A percentile compares a stretch with the other conserved stretches of the same genome.
Conservation (phyloP, 305 asterid species). For the Plantago coronopus region DNA sequence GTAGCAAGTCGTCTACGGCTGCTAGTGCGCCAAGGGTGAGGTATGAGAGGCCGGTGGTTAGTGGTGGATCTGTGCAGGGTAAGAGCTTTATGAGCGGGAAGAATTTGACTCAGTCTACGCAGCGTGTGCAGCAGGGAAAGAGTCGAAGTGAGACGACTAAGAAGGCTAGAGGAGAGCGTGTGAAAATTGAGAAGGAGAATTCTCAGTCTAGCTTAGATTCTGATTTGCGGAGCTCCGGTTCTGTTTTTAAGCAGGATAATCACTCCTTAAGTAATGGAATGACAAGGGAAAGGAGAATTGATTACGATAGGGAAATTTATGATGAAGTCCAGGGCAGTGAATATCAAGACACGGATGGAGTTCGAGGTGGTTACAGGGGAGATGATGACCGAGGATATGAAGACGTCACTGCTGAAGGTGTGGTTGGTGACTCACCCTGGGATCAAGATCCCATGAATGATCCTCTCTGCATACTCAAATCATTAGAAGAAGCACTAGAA, state of each 20-base stretch:
- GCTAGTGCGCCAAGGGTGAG: constrained; percentile 51
- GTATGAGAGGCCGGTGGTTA: constrained; percentile 35
- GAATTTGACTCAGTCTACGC: constrained; percentile 34
- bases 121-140: constrained; percentile 40
- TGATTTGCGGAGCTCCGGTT: constrained; percentile 74
- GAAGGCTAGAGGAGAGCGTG: constrained; percentile 63
- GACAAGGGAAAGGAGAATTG: constrained; percentile 35
- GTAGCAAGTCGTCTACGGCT: constrained; percentile 62
- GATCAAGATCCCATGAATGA: constrained; percentile 49
- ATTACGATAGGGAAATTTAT: constrained; percentile 46
- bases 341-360: constrained; percentile 37
- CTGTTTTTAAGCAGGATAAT: constrained; percentile 58
- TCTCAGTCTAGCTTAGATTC: constrained; percentile 94
- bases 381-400: constrained; percentile 40
- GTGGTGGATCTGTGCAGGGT: constrained; percentile 27
- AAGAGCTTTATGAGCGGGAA: constrained; percentile 38
- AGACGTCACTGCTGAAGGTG: constrained; percentile 33
- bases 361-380: constrained; percentile 32
- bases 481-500: constrained; percentile 62
- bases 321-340: constrained; percentile 44
- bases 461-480: constrained; percentile 42
- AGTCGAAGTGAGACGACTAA: constrained; percentile 42
- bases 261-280: constrained; percentile 46
- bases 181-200: constrained; percentile 81
- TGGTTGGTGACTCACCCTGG: constrained; percentile 36